Evolutionary conservation across 495 filamentous ascomycete genomes (phyloP).

Genomic region (Podospora pseudoanserina): DNA sequence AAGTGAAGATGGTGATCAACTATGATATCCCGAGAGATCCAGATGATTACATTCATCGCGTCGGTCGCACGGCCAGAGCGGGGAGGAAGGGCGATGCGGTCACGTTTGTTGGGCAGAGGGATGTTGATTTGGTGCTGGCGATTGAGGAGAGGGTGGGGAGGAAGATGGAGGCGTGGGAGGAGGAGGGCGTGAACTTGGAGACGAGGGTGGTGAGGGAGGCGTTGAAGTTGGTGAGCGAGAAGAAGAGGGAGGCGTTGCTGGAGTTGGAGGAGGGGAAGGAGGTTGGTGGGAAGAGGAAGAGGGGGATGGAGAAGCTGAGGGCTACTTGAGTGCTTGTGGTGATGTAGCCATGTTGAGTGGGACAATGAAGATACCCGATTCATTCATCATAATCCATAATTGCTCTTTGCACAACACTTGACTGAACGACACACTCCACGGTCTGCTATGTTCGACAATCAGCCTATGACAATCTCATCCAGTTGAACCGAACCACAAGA

Average conservation of each 20-base stretch:
- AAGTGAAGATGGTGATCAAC: constrained; percentile 86
- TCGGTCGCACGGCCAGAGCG: constrained; percentile 91
- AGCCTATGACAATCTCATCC: too few species aligned
- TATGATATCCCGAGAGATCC: constrained; percentile 93
- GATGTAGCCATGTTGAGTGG: not conserved
- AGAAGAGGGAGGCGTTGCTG: constrained; percentile 82
- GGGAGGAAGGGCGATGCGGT: constrained; percentile 77
- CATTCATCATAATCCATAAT: not conserved
- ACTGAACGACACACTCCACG: too few species aligned
- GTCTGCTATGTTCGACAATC: not conserved
- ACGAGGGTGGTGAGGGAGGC: constrained; percentile 75
- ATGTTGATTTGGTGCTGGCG: constrained; percentile 78
- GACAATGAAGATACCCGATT: not conserved
- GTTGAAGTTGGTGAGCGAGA: constrained; percentile 83
- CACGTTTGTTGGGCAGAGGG: constrained; percentile 87
- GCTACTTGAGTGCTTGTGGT: not conserved
- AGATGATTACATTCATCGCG: constrained; percentile 95
- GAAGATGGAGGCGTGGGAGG: constrained; percentile 75
- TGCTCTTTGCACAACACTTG: too few species aligned
- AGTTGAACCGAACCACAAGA: not conserved
- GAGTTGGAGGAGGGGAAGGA: constrained; percentile 91
- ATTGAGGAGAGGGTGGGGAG: constrained; percentile 80
- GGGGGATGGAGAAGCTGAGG: constrained; percentile 52
- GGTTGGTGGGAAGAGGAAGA: constrained; percentile 71
- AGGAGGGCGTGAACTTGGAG: constrained; percentile 90